Conservation (phyloP, 768 basidiomycete genomes). For the Agrocybe chaxingu region DNA sequence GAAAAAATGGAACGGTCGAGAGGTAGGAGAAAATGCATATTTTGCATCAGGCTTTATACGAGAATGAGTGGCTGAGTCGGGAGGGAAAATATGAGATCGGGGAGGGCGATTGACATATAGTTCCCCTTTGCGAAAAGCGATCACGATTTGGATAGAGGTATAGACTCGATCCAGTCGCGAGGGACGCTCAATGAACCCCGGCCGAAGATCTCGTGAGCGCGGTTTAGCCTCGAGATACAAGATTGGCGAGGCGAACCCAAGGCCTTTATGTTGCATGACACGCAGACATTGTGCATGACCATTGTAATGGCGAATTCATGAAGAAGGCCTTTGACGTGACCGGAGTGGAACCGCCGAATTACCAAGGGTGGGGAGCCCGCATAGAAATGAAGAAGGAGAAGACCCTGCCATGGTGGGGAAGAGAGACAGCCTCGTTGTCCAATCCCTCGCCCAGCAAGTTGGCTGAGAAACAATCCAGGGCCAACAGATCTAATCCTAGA, state of each 20-base stretch:
- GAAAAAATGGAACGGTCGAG: neutral
- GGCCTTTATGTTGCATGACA: conserved; percentile 18
- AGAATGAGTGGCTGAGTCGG: conserved; percentile 18
- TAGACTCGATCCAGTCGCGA: conserved; percentile 18
- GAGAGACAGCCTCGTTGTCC: neutral
- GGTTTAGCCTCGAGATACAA: conserved; percentile 28
- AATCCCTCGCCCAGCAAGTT: no score
- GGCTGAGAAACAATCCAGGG: no score
- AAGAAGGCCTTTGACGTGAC: conserved; percentile 26
- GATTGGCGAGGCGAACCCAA: conserved; percentile 30
- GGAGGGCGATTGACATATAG: conserved; percentile 22
- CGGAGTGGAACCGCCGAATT: conserved; percentile 21
- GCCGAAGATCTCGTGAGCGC: conserved; percentile 25
- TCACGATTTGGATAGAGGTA: conserved; percentile 22
- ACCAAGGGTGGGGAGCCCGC: conserved; percentile 8
- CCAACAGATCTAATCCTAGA: neutral
- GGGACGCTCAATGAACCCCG: conserved; percentile 13
- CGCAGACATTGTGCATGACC: conserved; percentile 7
- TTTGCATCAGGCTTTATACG: conserved; percentile 27
- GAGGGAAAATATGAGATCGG: conserved; percentile 24
- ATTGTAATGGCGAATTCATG: conserved; percentile 12
- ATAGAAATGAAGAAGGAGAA: conserved; percentile 6
- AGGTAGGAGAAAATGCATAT: conserved; percentile 15
- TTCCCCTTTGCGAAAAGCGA: conserved; percentile 24
- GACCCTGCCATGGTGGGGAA: conserved; percentile 5